phyloP scores from a whole-genome alignment of 495 filamentous ascomycete species.

The Sphaerosporella brunnea region DNA sequence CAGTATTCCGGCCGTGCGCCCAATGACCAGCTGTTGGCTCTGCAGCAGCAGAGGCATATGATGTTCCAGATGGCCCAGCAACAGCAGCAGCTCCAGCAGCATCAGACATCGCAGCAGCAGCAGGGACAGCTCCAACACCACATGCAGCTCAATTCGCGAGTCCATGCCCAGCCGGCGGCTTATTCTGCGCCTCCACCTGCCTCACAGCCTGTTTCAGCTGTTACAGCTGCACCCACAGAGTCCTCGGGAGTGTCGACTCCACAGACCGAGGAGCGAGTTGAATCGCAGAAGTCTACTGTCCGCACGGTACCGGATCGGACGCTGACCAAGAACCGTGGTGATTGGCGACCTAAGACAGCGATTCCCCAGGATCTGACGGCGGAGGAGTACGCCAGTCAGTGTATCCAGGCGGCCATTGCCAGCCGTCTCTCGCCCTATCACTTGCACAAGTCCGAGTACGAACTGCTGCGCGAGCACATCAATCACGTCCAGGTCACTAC shows the following conservation, averaged over 20 bases:
- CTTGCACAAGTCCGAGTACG: constrained; percentile 71
- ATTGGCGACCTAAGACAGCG: constrained; percentile 55
- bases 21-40: constrained; percentile 7
- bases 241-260: constrained; percentile 24
- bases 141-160: constrained; percentile 9
- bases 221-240: constrained; percentile 7
- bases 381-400: constrained; percentile 68
- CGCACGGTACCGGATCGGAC: constrained; percentile 25
- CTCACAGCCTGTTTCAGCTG: background rate
- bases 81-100: constrained; percentile 14
- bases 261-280: background rate
- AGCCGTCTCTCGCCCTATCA: constrained; percentile 80
- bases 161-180: constrained; percentile 10
- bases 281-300: constrained; percentile 5
- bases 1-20: constrained; percentile 9
- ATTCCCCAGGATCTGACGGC: constrained; percentile 58
- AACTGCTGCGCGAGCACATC: constrained; percentile 58
- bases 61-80: constrained; percentile 17
- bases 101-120: constrained; percentile 11
- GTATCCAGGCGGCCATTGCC: constrained; percentile 69
- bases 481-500: constrained; percentile 78
- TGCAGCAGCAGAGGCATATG: constrained; percentile 18
- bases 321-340: constrained; percentile 24
- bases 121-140: constrained; percentile 13
- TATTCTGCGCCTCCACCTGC: background rate